Base-by-base conservation (phyloP, 768 basidiomycete genomes). In the Lepiota venenata region DNA sequence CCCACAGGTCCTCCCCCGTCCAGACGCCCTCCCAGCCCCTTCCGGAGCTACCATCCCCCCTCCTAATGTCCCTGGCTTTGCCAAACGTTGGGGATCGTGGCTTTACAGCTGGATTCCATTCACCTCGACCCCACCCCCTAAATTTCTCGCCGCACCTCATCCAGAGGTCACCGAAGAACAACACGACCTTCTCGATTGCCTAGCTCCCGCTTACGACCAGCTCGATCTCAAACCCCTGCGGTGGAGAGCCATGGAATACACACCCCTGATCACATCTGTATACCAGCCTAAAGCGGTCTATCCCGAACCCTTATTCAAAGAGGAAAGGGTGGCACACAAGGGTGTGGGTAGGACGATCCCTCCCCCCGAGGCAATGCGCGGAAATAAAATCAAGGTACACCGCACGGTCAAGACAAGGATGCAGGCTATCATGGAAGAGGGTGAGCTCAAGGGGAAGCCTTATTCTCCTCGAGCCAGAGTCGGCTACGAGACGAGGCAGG, bases 1-100 rank as follows among this genome's bases (percentile, higher is more conserved):
- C 56, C 64, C 64, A 21, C 27, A 36, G 16, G 60, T 65, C 6
- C 41, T 40, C 21, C 29, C 48, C n/a, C 57, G 63, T 2, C 57
- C 59, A 5, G 21, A 57, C n/a, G 35, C 49, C 7, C 40, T 56
- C 41, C 37, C 57, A 15, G 6, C 14, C 3, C 47, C 44, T 11
- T 7, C 15, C 1, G 36, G 12, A 15, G 39, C 36, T 11, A 52
- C 21, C n/a, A 37, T 50, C 7, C 16, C 21, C 21, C 4, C 48
- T 8, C 48, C 48, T 8, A 50, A 20, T 4, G 15, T 22, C 48
- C 21, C 39, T 5, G 36, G 48, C 32, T 40, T 27, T 11, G 0
- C 37, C 48, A 25, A 6, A 7, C n/a, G 36, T 12, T 37, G 36
- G 36, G 22, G 11, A 16, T 20, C 16, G 8, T 50, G 35, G 16